Evolutionary conservation across 495 filamentous ascomycete species (phyloP), one percentile per base, ranked within the genome.

Genomic region (Penicillium egyptiacum): DNA sequence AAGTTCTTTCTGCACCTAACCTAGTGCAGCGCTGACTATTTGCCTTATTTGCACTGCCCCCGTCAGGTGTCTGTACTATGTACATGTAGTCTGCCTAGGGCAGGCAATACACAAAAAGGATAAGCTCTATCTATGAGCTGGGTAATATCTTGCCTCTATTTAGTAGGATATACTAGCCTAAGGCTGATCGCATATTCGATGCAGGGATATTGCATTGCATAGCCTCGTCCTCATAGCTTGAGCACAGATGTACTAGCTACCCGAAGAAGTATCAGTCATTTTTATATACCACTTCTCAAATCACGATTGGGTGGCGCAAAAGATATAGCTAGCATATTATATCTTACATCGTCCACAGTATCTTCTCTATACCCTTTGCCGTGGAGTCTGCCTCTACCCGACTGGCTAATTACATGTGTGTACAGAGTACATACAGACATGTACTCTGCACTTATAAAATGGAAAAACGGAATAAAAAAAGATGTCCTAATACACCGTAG

Each of bases 401-500:
- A 2, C n/a, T 39, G 2, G 6, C 16, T 39, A 39, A n/a, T 39
- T 39, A 39, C n/a, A 17, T 39, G 16, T 5, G n/a, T 39, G 35
- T 39, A 39, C 35, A 4, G 28, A 33, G 35, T 4, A 39, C 35
- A 39, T 17, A 33, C 30, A 14, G 12, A 33, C 30, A 33, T 33
- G 30, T 33, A n/a, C 33, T 37, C 14, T 16, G 33, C 6, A 16
- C 5, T 14, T 37, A 37, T 14, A 37, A n/a, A 16, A 16, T 37
- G 35, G 35, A 17, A 39, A 39, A 17, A 39, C 7, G 35, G 35
- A 39, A 39, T 1, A 39, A 9, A 39, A 39, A 39, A 39, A 39
- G 35, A 39, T 48, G 26, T 46, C 43, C 43, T n/a, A 46, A 26
- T 23, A 46, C 43, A 28, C 43, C 43, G 16, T 16, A 28, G 12